phyloP scores from a whole-genome alignment of 805 yeast species.

The Zygosaccharomyces siamensis region DNA sequence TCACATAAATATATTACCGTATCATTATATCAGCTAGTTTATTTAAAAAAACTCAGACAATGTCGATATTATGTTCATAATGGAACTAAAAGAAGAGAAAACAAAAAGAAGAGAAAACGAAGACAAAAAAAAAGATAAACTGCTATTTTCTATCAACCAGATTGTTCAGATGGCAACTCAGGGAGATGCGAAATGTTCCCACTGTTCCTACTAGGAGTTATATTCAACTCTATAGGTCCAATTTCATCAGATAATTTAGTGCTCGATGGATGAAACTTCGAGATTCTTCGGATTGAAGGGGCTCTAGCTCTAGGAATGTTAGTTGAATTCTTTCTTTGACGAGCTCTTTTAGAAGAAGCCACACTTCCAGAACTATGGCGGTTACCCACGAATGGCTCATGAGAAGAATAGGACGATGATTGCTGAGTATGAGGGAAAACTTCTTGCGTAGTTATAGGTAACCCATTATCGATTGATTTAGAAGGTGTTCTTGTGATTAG shows the following conservation, averaged over 20 bases:
- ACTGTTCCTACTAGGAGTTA: not conserved
- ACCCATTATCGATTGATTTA: constrained; percentile 3
- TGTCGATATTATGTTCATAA: too few relatives aligned
- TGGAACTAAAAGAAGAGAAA: too few relatives aligned
- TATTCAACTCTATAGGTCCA: not conserved
- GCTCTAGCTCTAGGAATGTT: not conserved
- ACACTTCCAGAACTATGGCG: not conserved
- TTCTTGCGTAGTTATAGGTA: constrained; percentile 30
- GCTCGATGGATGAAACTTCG: not conserved
- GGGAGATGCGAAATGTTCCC: not conserved
- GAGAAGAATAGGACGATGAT: not conserved
- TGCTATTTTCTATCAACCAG: too few relatives aligned
- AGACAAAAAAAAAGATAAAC: too few relatives aligned
- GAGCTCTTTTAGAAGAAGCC: not conserved
- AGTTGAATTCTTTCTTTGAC: not conserved
- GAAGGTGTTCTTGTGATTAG: constrained; percentile 13
- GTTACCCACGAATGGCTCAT: not conserved
- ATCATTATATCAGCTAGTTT: too few relatives aligned
- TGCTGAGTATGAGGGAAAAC: constrained; percentile 19
- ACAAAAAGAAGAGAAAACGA: too few relatives aligned
- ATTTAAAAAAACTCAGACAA: too few relatives aligned
- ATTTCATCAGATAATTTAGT: not conserved
- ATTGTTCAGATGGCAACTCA: not conserved
- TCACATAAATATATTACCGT: too few relatives aligned
- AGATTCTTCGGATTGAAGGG: not conserved